phyloP scores from a whole-genome alignment of 2,329 filamentous ascomycete species.

The Arthrobotrys pseudoclavata region DNA sequence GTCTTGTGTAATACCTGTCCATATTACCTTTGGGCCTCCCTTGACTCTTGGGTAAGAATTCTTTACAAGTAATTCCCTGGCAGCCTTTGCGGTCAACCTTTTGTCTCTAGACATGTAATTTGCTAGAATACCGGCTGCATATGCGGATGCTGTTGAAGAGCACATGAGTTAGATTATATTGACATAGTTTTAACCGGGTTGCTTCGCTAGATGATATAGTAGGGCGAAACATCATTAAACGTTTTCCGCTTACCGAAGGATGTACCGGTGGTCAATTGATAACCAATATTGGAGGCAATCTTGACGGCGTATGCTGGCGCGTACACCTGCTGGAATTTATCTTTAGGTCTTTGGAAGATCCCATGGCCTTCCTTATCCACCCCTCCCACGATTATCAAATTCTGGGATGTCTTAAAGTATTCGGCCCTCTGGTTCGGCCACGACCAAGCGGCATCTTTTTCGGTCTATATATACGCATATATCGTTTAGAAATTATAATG shows the following conservation, averaged over 20 bases:
- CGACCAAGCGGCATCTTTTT: conserved; percentile 1
- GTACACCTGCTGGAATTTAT: background rate
- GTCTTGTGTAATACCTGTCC: conserved; percentile 11
- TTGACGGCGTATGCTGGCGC: conserved; percentile 46
- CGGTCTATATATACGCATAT: background rate
- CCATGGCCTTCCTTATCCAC: conserved; percentile 32
- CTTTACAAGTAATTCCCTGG: conserved; percentile 8
- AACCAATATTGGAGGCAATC: conserved; percentile 50
- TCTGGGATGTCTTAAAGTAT: background rate
- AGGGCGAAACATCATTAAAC: background rate
- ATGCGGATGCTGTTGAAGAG: conserved; percentile 27
- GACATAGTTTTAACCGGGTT: background rate
- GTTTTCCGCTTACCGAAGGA: conserved; percentile 37
- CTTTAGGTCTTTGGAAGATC: conserved; percentile 30
- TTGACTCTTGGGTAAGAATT: conserved; percentile 7
- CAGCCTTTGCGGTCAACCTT: background rate
- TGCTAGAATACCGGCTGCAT: conserved; percentile 31
- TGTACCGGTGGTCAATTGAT: conserved; percentile 40
- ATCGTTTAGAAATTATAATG: background rate
- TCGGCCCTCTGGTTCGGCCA: conserved; percentile 29
- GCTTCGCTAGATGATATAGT: no score
- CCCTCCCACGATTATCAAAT: conserved; percentile 43
- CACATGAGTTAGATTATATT: background rate
- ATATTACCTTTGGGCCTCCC: conserved; percentile 34
- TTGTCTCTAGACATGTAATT: conserved; percentile 24